A percentile compares a stretch with the other conserved stretches of the same genome.
phyloP scores from a whole-genome alignment of 2,329 filamentous ascomycete species.

The Trichoderma sp. region DNA sequence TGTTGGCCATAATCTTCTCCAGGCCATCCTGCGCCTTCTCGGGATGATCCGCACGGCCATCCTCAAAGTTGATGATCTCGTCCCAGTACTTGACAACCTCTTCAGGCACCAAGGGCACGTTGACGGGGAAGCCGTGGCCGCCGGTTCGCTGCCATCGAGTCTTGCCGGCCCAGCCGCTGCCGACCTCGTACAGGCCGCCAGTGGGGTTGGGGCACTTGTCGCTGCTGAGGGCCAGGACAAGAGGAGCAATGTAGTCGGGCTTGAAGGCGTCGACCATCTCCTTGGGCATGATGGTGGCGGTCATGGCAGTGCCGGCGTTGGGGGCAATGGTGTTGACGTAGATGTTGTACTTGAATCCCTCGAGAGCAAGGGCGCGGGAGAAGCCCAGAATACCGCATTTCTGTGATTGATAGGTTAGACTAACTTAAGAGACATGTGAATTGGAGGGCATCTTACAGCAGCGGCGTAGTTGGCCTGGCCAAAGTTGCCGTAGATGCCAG shows the following conservation, averaged over 20 bases:
- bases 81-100: conserved; percentile 73
- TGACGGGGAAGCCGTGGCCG: conserved; percentile 86
- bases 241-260: conserved; percentile 94
- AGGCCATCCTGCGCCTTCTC: conserved; percentile 72
- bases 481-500: conserved; percentile 98
- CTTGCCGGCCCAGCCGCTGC: conserved; percentile 86
- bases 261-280: conserved; percentile 99
- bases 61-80: conserved; percentile 81
- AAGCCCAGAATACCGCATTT: conserved; percentile 94
- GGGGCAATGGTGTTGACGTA: conserved; percentile 97
- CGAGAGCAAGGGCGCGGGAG: conserved; percentile 85
- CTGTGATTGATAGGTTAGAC: conserved; percentile 38
- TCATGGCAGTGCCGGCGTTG: conserved; percentile 96
- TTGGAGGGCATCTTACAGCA: conserved; percentile 55
- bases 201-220: conserved; percentile 85
- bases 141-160: conserved; percentile 94
- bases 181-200: conserved; percentile 88
- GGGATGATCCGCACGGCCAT: conserved; percentile 83
- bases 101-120: conserved; percentile 80
- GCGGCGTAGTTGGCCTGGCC: conserved; percentile 97
- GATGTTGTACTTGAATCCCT: conserved; percentile 97
- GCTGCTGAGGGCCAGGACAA: conserved; percentile 79
- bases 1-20: conserved; percentile 75
- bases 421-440: background rate
- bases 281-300: conserved; percentile 87